These are phyloP conservation scores for Zasmidium citrigriseum DNA, from an alignment of 2,329 filamentous ascomycete species.

Conservation along the genomic window DNA sequence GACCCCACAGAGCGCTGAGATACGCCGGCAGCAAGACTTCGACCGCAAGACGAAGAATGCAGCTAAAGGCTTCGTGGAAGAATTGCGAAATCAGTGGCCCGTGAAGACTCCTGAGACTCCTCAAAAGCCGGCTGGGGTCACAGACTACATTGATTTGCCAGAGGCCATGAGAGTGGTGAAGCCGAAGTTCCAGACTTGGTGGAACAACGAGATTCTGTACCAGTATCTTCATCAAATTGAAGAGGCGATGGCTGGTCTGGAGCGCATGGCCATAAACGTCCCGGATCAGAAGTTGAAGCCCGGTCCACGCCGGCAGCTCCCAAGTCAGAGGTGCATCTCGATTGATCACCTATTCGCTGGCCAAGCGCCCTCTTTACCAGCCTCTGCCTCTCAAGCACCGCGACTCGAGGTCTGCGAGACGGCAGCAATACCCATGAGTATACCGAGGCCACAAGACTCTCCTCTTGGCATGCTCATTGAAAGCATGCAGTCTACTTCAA, in stretches of 20 bases:
- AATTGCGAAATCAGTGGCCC: background rate
- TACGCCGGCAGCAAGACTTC: background rate
- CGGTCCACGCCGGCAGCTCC: no score
- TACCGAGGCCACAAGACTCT: no score
- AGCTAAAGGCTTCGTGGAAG: background rate
- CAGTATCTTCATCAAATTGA: background rate
- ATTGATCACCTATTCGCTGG: no score
- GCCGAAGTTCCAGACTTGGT: conserved; percentile 14
- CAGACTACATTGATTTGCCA: conserved; percentile 3
- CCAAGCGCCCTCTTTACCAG: no score
- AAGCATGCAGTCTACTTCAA: no score
- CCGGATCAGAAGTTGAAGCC: no score
- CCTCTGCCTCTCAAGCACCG: no score
- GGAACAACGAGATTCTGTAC: conserved; percentile 14
- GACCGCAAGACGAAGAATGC: background rate
- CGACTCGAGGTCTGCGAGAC: no score
- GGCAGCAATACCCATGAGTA: no score
- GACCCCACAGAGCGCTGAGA: background rate
- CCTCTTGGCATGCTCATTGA: no score
- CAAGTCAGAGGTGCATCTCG: no score
- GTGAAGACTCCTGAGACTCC: background rate
- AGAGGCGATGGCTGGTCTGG: background rate
- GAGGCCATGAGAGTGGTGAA: conserved; percentile 7
- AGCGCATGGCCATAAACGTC: background rate
- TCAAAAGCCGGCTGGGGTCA: background rate